Evolutionary conservation across 495 filamentous ascomycete genomes (phyloP).

Genomic region (Penicillium macrosclerotiorum): DNA sequence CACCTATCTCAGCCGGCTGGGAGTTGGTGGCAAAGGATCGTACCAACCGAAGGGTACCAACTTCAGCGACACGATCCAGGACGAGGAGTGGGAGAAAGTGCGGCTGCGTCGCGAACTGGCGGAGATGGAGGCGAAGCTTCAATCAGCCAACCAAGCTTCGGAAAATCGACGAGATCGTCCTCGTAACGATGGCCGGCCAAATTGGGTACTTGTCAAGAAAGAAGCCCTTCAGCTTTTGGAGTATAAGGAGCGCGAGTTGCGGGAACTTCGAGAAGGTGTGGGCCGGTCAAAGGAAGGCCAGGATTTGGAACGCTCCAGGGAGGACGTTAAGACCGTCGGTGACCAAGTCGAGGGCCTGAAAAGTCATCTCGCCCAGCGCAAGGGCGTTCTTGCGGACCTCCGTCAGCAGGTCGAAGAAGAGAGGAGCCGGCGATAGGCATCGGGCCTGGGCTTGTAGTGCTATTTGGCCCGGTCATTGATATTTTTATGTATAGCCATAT

Average conservation of each 20-base stretch:
- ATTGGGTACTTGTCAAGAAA: constrained; percentile 79
- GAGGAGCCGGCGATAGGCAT: constrained; percentile 35
- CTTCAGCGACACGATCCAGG: constrained; percentile 72
- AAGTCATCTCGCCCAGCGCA: constrained; percentile 44
- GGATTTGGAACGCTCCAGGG: constrained; percentile 38
- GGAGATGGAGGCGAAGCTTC: constrained; percentile 82
- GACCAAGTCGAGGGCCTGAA: constrained; percentile 56
- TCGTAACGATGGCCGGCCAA: constrained; percentile 40
- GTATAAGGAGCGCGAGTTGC: constrained; percentile 49
- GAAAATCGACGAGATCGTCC: constrained; percentile 61
- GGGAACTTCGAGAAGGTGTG: constrained; percentile 44
- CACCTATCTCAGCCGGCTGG: constrained; percentile 87
- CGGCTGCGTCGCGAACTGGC: constrained; percentile 85
- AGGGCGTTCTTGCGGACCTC: constrained; percentile 42
- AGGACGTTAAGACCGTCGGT: constrained; percentile 48
- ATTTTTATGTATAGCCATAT: constrained; percentile 36
- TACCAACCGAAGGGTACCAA: constrained; percentile 77
- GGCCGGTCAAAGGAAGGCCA: constrained; percentile 46
- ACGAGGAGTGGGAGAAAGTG: constrained; percentile 95
- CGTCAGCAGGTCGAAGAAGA: constrained; percentile 48
- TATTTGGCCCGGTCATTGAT: too few species aligned
- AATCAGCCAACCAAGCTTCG: constrained; percentile 67
- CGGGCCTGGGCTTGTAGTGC: too few species aligned
- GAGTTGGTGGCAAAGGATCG: constrained; percentile 72
- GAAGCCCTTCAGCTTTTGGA: constrained; percentile 86